Conservation (phyloP, 441 rosid genomes). For the Pelargonium myrrhifolium region DNA sequence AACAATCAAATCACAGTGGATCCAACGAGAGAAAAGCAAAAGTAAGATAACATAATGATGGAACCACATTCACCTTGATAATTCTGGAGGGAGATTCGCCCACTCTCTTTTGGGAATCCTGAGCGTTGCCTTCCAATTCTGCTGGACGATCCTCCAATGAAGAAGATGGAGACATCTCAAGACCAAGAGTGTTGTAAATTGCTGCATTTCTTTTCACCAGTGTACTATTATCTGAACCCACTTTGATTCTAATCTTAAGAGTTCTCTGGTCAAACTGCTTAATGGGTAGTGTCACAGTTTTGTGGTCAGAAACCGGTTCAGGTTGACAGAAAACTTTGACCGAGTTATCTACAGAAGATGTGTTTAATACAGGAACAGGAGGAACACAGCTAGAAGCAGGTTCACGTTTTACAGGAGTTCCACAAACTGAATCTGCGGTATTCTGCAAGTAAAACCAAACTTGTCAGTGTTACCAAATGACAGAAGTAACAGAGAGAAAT, state of each 20-base stretch:
- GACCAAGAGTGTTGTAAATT: conserved; percentile 35
- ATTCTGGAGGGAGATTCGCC: conserved; percentile 39
- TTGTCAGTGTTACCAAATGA: neutral
- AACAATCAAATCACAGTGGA: neutral
- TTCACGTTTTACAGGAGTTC: neutral
- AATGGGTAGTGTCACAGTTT: conserved; percentile 20
- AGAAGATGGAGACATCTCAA: conserved; percentile 36
- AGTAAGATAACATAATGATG: neutral
- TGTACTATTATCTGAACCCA: conserved; percentile 24
- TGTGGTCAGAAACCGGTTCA: conserved; percentile 4
- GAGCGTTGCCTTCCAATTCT: conserved; percentile 26
- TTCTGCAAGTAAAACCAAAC: conserved; percentile 1
- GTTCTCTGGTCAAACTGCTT: conserved; percentile 23
- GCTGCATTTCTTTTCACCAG: conserved; percentile 24
- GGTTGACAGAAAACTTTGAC: conserved; percentile 15
- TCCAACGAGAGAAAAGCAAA: neutral
- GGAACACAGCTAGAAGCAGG: conserved; percentile 4
- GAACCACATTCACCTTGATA: conserved; percentile 40
- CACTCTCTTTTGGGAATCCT: conserved; percentile 15
- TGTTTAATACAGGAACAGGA: neutral
- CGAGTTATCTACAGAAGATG: conserved; percentile 24
- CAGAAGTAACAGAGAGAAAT: neutral
- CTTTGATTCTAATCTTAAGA: conserved; percentile 33
- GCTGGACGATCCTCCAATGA: conserved; percentile 35
- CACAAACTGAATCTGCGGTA: neutral